phyloP scores from a whole-genome alignment of 805 yeast genomes.

The Starmerella stellata region DNA sequence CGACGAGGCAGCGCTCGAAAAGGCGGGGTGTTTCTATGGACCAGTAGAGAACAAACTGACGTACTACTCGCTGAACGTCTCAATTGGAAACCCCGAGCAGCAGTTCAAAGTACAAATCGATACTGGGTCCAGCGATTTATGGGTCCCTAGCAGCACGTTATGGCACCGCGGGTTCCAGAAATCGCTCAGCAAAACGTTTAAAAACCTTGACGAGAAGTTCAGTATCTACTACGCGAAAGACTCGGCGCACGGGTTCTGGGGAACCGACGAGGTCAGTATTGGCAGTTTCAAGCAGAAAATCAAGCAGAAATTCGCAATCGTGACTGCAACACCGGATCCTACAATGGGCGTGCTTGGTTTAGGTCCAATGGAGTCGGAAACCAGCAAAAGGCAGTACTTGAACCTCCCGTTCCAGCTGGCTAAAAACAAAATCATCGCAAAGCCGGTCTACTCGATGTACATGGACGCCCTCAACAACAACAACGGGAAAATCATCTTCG shows the following conservation, averaged over 20 bases:
- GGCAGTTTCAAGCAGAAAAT: constrained; percentile 29
- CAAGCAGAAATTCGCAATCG: constrained; percentile 56
- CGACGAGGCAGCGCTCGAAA: constrained; percentile 6
- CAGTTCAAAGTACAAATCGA: constrained; percentile 44
- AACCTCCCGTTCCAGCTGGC: constrained; percentile 47
- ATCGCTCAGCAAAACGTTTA: constrained; percentile 10
- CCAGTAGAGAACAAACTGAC: constrained; percentile 19
- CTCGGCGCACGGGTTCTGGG: constrained; percentile 41
- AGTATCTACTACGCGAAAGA: constrained; percentile 27
- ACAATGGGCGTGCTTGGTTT: constrained; percentile 31
- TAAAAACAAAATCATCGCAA: constrained; percentile 36
- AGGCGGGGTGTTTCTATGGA: background rate
- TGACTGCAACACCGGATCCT: constrained; percentile 43
- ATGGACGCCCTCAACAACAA: constrained; percentile 28
- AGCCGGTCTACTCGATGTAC: constrained; percentile 44
- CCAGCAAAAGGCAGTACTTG: constrained; percentile 25
- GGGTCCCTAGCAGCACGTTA: constrained; percentile 17
- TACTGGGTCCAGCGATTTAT: constrained; percentile 40
- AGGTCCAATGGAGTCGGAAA: constrained; percentile 16
- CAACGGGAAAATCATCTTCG: constrained; percentile 46
- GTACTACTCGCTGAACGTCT: constrained; percentile 21
- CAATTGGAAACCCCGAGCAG: constrained; percentile 37
- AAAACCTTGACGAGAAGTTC: constrained; percentile 13
- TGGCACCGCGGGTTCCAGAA: constrained; percentile 17
- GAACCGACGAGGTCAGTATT: constrained; percentile 39